Evolutionary conservation across 1,139 yeast species (phyloP).

Genomic region (Kodamaea arcana): DNA sequence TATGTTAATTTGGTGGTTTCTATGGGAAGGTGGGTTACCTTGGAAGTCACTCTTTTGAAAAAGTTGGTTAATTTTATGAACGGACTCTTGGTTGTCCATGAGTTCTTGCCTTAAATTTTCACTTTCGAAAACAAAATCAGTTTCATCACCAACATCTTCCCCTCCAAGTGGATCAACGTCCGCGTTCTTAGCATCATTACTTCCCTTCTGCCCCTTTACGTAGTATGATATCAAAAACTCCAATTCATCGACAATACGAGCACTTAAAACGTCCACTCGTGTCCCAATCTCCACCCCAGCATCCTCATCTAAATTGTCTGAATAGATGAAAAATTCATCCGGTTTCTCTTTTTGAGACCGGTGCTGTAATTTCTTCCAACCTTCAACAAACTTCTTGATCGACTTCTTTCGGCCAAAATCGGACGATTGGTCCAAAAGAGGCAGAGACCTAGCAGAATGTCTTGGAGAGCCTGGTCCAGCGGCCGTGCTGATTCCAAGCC

Average conservation of each 20-base stretch:
- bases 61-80: neutral
- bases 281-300: slow-evolving; percentile 28
- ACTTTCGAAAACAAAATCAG: slow-evolving; percentile 16
- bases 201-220: slow-evolving; percentile 11
- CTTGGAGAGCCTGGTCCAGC: slow-evolving; percentile 9
- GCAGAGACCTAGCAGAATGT: slow-evolving; percentile 7
- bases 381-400: slow-evolving; percentile 37
- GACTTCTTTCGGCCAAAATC: slow-evolving; percentile 33
- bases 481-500: neutral
- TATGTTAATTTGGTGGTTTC: neutral
- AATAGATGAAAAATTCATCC: neutral
- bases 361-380: slow-evolving; percentile 32
- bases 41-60: neutral
- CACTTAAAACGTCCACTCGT: slow-evolving; percentile 71
- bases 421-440: slow-evolving; percentile 5
- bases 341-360: slow-evolving; percentile 7
- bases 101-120: slow-evolving; percentile 8
- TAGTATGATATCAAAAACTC: slow-evolving; percentile 41
- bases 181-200: slow-evolving; percentile 10
- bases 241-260: slow-evolving; percentile 74
- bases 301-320: slow-evolving; percentile 9
- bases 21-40: neutral
- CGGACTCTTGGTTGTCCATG: neutral
- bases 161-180: slow-evolving; percentile 2
- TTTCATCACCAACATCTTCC: slow-evolving; percentile 11